Conservation (phyloP, 345 rosid genomes). For the Euphorbia tirucalli region DNA sequence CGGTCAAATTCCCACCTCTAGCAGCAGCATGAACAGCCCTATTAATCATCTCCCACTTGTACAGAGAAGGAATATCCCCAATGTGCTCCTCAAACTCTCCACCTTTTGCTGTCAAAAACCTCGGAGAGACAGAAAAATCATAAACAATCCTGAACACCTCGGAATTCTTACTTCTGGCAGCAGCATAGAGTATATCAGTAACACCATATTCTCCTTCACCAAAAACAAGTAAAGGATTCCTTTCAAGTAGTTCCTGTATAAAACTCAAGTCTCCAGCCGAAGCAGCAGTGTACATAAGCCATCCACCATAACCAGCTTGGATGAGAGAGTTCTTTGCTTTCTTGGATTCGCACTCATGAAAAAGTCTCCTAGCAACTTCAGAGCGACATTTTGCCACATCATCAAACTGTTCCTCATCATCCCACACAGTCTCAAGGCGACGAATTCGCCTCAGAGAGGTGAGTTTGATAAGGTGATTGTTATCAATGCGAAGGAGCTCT, state of each 20-base stretch:
- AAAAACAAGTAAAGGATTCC: constrained; percentile 70
- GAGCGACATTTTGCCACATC: constrained; percentile 69
- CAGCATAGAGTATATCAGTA: constrained; percentile 81
- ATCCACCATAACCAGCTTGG: constrained; percentile 77
- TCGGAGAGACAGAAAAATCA: constrained; percentile 65
- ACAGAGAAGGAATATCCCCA: constrained; percentile 57
- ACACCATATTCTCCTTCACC: constrained; percentile 98
- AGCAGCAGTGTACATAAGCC: constrained; percentile 92
- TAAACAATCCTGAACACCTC: constrained; percentile 63
- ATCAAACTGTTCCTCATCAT: constrained; percentile 63
- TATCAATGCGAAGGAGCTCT: constrained; percentile 77
- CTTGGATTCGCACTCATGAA: constrained; percentile 56
- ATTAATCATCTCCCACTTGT: constrained; percentile 75
- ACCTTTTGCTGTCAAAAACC: constrained; percentile 46
- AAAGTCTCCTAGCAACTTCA: constrained; percentile 63
- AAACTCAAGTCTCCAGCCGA: constrained; percentile 82
- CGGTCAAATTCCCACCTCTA: constrained; percentile 67
- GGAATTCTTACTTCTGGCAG: constrained; percentile 68
- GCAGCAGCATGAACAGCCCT: constrained; percentile 89
- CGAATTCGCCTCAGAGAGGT: constrained; percentile 90
- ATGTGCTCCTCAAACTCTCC: constrained; percentile 56
- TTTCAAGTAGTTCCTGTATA: constrained; percentile 62
- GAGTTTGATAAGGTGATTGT: constrained; percentile 82
- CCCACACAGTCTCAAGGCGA: constrained; percentile 96
- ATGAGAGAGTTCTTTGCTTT: constrained; percentile 61